Evolutionary conservation across 192 early-diverging fungal genomes (phyloP), one percentile per base, ranked within the genome.

Genomic region (Entophlyctis luteolus): DNA sequence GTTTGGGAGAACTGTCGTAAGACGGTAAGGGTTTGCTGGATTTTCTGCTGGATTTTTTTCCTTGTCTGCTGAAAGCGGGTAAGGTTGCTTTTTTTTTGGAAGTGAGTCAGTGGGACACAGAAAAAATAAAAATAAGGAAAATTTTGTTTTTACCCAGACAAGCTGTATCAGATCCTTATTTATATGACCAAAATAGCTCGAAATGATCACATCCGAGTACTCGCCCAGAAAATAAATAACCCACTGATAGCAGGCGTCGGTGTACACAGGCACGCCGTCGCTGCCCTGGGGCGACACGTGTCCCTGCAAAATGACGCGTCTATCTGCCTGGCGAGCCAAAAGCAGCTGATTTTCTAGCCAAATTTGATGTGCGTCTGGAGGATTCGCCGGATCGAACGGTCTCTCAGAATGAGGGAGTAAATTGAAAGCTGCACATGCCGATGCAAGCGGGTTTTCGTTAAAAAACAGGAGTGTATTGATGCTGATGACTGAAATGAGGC

Each of bases 171-270:
- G 37, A 53, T 83, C 81, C 16, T 60, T 48, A 48, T 83, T 83
- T 37, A 81, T 75, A 73, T 83, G 81, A 1, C 81, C 81, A 58
- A 62, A 81, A 45, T 77, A 79, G 34, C 72, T 48, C 42, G 18
- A 55, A 27, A 83, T 33, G 23, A 83, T 73, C 14, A 79, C 74
- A 46, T 83, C 79, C 22, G 77, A 74, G 48, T 39, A 77, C 32
- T 82, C 77, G 31, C 81, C 81, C 38, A 32, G 62, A 25, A 82
- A 59, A 42, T 75, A 70, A 16, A 71, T 37, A 54, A 33, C 75
- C 74, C 66, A 75, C 22, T 70, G 49, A 48, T 69, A 72, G 52
- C 79, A 82, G 3, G 54, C 33, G 2, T 39, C 38, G 10, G 45
- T 48, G 65, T 70, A 82, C 34, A 73, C 48, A 27, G 57, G 52